These are phyloP conservation scores for Trichophyton simii DNA, from an alignment of 2,329 filamentous ascomycete genomes.

Conservation along the genomic window DNA sequence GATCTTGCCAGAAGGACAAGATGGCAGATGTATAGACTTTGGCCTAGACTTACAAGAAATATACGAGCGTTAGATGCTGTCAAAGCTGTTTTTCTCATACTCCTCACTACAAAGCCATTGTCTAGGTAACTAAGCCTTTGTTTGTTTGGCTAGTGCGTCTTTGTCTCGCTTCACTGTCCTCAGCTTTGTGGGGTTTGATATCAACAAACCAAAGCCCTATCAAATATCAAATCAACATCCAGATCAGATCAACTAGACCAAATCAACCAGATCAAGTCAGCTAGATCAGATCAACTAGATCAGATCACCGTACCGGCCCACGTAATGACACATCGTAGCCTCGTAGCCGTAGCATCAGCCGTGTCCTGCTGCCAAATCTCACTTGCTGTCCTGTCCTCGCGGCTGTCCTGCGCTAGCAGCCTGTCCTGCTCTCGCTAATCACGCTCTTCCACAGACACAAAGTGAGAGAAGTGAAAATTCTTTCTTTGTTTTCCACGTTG, in stretches of 20 bases:
- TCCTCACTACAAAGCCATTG: neutral
- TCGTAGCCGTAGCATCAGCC: neutral
- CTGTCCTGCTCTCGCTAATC: neutral
- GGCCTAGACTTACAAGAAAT: neutral
- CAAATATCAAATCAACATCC: too few relatives aligned
- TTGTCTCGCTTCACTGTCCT: neutral
- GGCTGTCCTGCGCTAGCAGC: neutral
- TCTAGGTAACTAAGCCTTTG: neutral
- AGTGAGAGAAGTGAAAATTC: neutral
- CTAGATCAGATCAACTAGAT: too few relatives aligned
- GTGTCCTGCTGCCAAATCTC: neutral
- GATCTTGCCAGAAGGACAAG: neutral
- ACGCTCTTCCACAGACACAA: neutral
- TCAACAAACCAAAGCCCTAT: too few relatives aligned
- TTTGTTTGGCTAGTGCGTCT: neutral
- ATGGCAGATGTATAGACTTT: neutral
- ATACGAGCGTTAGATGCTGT: neutral
- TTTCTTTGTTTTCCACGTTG: neutral
- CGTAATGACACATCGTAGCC: neutral
- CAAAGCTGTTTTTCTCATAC: neutral
- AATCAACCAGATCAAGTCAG: too few relatives aligned
- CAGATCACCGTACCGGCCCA: too few relatives aligned
- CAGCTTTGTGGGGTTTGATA: too few relatives aligned
- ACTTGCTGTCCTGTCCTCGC: neutral
- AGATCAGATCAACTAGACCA: too few relatives aligned